These are phyloP conservation scores for Garcia nutans DNA, from an alignment of 345 rosid genomes.

Conservation along the genomic window DNA sequence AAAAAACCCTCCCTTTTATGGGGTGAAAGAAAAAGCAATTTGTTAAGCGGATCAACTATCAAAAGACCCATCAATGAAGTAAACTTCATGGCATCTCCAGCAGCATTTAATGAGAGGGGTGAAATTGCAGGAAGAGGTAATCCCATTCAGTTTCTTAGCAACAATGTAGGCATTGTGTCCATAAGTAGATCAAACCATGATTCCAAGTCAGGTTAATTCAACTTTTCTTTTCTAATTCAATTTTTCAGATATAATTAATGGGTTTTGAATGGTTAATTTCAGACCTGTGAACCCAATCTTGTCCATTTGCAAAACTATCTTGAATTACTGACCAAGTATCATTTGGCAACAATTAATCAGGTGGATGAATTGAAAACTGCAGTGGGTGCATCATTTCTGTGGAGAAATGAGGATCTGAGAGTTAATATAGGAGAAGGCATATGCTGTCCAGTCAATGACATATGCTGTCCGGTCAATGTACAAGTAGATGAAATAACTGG, in stretches of 20 bases:
- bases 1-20: constrained; percentile 38
- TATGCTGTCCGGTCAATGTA: too few relatives aligned
- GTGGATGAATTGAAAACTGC: constrained; percentile 24
- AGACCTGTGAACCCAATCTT: background rate
- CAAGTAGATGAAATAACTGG: constrained; percentile 14
- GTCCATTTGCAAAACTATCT: background rate
- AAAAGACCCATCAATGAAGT: constrained; percentile 29
- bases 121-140: constrained; percentile 25
- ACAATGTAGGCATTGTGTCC: constrained; percentile 21
- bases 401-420: constrained; percentile 12
- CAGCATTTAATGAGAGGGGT: constrained; percentile 12
- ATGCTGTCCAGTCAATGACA: background rate
- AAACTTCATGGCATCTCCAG: constrained; percentile 12
- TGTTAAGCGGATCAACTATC: constrained; percentile 20
- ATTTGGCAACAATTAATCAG: constrained; percentile 34
- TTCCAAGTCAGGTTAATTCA: too few relatives aligned
- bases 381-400: constrained; percentile 15
- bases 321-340: constrained; percentile 12
- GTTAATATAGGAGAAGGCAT: constrained; percentile 11
- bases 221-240: too few relatives aligned
- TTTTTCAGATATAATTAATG: too few relatives aligned
- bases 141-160: constrained; percentile 21
- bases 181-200: too few relatives aligned
- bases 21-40: constrained; percentile 41
- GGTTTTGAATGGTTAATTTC: background rate